Evolutionary conservation across 306 rosid species (phyloP), one percentile per base, ranked within the genome.

Genomic region (Pyrus communis): DNA sequence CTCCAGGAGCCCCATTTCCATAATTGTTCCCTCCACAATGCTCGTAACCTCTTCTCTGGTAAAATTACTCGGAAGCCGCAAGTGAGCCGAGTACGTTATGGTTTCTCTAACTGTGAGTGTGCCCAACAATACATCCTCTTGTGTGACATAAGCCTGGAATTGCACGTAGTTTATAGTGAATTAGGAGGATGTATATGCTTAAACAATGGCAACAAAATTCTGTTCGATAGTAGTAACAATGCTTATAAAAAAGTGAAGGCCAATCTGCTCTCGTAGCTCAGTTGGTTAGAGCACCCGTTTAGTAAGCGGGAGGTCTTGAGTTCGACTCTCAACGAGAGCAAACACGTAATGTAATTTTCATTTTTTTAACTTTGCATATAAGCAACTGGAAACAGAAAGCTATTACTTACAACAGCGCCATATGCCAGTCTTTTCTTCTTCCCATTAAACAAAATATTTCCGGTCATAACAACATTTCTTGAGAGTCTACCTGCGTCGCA

Each of bases 1-100:
- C 23, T 92, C 97, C 42, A 86, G 89, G 28, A 92, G 97, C n/a
- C 97, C 97, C 97, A 92, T 89, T 82, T 92, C 97, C 59, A 81
- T 81, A 82, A 92, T 85, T 70, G 96, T 89, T 72, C 88, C 97
- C 8, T 92, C 96, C 5, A 92, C 76, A 30, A 92, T 79, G 75
- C 70, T 71, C 11, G 12, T 21, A 9, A 92, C 30, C 74, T 89
- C 96, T 75, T 88, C 96, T 85, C 80, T 79, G 31, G 74, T 40
- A 89, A 82, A 84, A 23, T 70, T 30, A 3, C 84, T 78, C 17
- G 97, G 93, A 80, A 92, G 93, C 70, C 97, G 85, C 49, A 92
- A 82, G 70, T 85, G 46, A 0, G 96, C 96, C 6, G 96, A 92
- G 77, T 89, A 92, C 7, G 89, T 42, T 77, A 92, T 76, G n/a